Percentiles rank a stretch among this genome's conserved stretches.
Conservation (phyloP, 805 yeast species). For the Teunomyces gatunensis region DNA sequence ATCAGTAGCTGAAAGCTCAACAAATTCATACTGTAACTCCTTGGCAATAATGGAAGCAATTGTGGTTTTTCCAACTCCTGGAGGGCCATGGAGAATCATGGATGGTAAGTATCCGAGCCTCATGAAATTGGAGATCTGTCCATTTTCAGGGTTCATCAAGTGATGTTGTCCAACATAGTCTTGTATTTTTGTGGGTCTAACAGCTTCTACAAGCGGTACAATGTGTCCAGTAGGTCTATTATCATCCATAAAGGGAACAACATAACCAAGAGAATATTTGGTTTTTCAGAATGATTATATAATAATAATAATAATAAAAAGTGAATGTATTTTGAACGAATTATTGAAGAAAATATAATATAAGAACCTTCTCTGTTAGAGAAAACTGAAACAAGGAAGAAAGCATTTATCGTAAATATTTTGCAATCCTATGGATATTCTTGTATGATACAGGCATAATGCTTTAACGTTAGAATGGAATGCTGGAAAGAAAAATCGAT, state of each 20-base stretch:
- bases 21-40: slow-evolving; percentile 53
- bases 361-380: not conserved
- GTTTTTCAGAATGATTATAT: not conserved
- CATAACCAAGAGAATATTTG: too few relatives aligned
- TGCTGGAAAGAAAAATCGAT: not conserved
- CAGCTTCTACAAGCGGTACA: slow-evolving; percentile 57
- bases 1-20: slow-evolving; percentile 84
- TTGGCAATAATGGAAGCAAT: slow-evolving; percentile 65
- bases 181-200: slow-evolving; percentile 70
- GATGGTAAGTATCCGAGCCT: slow-evolving; percentile 72
- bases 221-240: not conserved
- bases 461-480: slow-evolving; percentile 1
- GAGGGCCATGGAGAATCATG: slow-evolving; percentile 90
- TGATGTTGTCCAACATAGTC: slow-evolving; percentile 87
- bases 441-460: slow-evolving; percentile 3
- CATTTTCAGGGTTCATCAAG: slow-evolving; percentile 56
- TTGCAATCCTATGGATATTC: not conserved
- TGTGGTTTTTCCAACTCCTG: slow-evolving; percentile 94
- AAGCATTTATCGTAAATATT: not conserved
- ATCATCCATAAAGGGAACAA: not conserved
- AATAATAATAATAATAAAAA: not conserved
- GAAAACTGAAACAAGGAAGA: not conserved
- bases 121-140: slow-evolving; percentile 65
- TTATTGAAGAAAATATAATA: not conserved
- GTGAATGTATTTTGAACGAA: not conserved